A percentile compares a stretch with the other conserved stretches of the same genome.
These are phyloP conservation scores for Phyllosticta capitalensis DNA, from an alignment of 2,329 filamentous ascomycete genomes.

Conservation along the genomic window DNA sequence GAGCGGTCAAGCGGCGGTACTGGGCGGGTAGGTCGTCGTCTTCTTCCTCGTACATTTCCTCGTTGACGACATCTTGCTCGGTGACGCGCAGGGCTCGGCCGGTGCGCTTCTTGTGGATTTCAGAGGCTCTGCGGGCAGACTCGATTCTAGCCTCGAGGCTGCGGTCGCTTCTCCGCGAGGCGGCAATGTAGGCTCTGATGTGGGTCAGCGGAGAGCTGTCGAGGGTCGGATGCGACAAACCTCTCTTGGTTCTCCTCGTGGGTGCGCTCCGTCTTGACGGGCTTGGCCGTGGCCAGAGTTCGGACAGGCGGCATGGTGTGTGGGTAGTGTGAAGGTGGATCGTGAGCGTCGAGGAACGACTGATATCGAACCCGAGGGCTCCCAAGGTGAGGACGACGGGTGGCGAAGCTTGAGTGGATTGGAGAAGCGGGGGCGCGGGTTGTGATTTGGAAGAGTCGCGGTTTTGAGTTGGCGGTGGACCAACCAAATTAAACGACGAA, in stretches of 20 bases:
- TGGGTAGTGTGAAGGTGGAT: background rate
- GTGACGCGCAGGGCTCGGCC: conserved; percentile 74
- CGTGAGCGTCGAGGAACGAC: conserved; percentile 10
- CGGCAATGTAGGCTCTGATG: conserved; percentile 76
- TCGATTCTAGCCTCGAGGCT: conserved; percentile 81
- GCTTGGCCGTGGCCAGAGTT: conserved; percentile 26
- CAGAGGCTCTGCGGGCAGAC: conserved; percentile 79
- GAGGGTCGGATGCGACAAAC: conserved; percentile 21
- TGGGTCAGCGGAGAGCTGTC: conserved; percentile 12
- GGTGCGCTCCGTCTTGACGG: conserved; percentile 59
- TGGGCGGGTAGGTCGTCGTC: conserved; percentile 68
- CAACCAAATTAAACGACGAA: conserved; percentile 4
- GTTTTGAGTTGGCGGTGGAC: conserved; percentile 1
- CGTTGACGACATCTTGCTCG: conserved; percentile 76
- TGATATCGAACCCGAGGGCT: conserved; percentile 11
- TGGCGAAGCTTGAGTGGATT: background rate
- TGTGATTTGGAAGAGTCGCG: background rate
- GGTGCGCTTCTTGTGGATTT: conserved; percentile 80
- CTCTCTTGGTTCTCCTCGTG: conserved; percentile 75
- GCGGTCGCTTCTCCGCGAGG: conserved; percentile 76
- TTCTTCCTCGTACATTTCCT: conserved; percentile 95
- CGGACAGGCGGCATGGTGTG: conserved; percentile 29
- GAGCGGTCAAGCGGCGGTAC: conserved; percentile 53
- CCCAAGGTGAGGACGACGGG: background rate
- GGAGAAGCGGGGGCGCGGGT: conserved; percentile 6